Evolutionary conservation across 306 rosid genomes (phyloP), one percentile per base, ranked within the genome.

Genomic region (Castanea mollissima): DNA sequence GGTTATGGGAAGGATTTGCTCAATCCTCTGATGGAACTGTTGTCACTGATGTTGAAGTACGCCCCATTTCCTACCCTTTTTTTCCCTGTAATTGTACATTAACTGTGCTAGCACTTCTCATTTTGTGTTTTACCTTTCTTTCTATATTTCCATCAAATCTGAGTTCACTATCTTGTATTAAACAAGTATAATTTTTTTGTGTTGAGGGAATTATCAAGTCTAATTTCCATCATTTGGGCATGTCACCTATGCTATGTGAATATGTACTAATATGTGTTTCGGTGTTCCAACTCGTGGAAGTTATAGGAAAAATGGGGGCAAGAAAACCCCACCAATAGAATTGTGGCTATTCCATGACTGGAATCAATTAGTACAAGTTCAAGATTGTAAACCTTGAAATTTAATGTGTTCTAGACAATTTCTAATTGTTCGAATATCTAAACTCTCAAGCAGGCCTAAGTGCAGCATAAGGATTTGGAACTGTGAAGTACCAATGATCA

Each of bases 1-100:
- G 99, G 97, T 76, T 74, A 95, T 95, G 97, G 97, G 99, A 85
- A 92, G 92, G 77, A 92, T 95, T 79, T 97, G 91, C 80, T 96
- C 97, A 31, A 87, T 95, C 79, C 98, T 91, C 92, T 10, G 89
- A 95, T 83, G 99, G 99, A 82, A 90, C 96, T 0, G 87, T 92
- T n/a, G 96, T 91, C 83, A 91, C 90, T 0, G 94, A 93, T 80
- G 99, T 95, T 41, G 94, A 95, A 76, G 99, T 91, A 88, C 74
- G 88, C 46, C 74, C 73, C 80, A 79, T 83, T 74, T 74, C 64
- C 74, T 34, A 2, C 60, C 68, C 49, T 38, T 75, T 49, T 64
- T 75, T 11, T 55, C 2, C 44, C 10, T 5, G 11, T 0, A 7
- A 38, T 6, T 41, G 57, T 20, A 29, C 46, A 52, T 69, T 2